These are phyloP conservation scores for Macrolepiota albuminosa DNA, from an alignment of 768 basidiomycete species.

Conservation along the genomic window DNA sequence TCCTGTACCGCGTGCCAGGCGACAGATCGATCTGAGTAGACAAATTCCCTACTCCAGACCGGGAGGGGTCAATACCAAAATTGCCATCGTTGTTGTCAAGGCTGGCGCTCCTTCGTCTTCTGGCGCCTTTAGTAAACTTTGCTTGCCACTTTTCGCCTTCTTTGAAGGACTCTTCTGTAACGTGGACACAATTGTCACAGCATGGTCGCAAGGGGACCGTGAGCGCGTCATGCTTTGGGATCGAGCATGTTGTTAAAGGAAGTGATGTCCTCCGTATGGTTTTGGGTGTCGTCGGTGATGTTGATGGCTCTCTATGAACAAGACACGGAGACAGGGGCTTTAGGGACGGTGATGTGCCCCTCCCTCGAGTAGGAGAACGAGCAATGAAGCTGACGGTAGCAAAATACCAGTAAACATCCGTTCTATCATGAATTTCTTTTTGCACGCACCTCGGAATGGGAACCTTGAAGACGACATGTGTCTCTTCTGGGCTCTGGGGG, in stretches of 20 bases:
- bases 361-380: conserved; percentile 36
- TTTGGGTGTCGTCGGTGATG: conserved; percentile 15
- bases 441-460: conserved; percentile 52
- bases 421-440: conserved; percentile 1
- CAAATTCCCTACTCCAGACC: conserved; percentile 19
- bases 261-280: conserved; percentile 20
- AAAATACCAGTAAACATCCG: conserved; percentile 2
- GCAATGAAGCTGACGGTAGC: conserved; percentile 34
- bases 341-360: conserved; percentile 26
- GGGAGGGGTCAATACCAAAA: conserved; percentile 10
- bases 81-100: conserved; percentile 25
- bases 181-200: conserved; percentile 56
- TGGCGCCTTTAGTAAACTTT: conserved; percentile 59
- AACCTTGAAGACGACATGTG: conserved; percentile 53
- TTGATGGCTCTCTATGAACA: conserved; percentile 38
- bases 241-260: conserved; percentile 29
- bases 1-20: conserved; percentile 10
- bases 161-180: conserved; percentile 51
- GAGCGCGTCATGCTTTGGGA: conserved; percentile 29
- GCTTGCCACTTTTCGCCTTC: conserved; percentile 59
- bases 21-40: conserved; percentile 14
- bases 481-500: conserved; percentile 27
- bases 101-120: conserved; percentile 49
- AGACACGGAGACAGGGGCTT: conserved; percentile 50
- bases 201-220: conserved; percentile 72